These are phyloP conservation scores for Prunus yedoensis DNA, from an alignment of 331 rosid genomes.

Conservation along the genomic window DNA sequence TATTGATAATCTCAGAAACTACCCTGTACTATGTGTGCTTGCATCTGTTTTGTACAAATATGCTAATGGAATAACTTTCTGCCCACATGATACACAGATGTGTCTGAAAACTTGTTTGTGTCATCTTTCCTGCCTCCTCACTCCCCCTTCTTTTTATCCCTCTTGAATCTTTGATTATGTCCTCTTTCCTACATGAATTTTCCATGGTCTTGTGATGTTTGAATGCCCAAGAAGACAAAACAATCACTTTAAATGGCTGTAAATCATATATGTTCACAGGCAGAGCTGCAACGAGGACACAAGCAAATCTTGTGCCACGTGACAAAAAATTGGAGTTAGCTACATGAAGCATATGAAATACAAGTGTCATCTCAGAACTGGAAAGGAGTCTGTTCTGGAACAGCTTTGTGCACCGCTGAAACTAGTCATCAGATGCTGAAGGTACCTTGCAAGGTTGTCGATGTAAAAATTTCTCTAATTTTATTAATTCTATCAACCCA, in stretches of 20 bases:
- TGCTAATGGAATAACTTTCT: background rate
- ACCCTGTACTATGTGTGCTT: background rate
- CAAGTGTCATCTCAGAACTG: background rate
- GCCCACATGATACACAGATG: background rate
- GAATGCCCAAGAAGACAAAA: background rate
- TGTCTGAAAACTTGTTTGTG: background rate
- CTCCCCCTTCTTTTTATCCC: background rate
- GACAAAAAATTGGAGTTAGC: slow-evolving; percentile 36
- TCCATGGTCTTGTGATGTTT: background rate
- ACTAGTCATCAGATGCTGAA: background rate
- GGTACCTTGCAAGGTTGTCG: background rate
- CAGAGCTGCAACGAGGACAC: slow-evolving; percentile 37
- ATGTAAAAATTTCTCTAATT: background rate
- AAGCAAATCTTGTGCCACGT: slow-evolving; percentile 37
- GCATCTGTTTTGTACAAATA: background rate
- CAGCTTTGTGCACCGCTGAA: background rate
- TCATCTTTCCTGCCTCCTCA: too few relatives aligned
- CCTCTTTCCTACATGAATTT: slow-evolving; percentile 1
- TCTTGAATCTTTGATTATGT: slow-evolving; percentile 4
- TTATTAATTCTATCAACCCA: background rate
- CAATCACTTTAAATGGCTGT: background rate
- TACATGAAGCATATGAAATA: slow-evolving; percentile 12
- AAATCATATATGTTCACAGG: slow-evolving; percentile 39
- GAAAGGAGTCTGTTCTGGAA: background rate
- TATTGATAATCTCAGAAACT: background rate